Base-by-base conservation (phyloP, 164 flowering plant species). In the Santalum album region DNA sequence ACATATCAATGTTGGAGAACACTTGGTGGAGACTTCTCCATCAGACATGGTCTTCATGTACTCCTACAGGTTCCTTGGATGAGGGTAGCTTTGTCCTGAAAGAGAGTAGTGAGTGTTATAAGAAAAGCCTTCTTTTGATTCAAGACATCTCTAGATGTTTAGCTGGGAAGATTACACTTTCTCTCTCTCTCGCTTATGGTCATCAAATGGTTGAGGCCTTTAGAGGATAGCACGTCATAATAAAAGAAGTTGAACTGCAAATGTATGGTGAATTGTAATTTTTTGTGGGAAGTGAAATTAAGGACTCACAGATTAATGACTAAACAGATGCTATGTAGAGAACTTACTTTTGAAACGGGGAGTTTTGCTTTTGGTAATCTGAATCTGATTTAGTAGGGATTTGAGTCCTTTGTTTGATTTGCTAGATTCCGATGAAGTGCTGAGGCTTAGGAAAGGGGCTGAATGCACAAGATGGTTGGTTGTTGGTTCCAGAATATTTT, bases 391-490 rank as follows among this genome's bases (percentile, higher is more conserved):
- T 17, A 7, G 16, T 27, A 50, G 38, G 38, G 19, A 17, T 26
- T n/a, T 23, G 14, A 42, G 48, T n/a, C 17, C 42, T 38, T 17
- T 42, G 6, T 11, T 38, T 42, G 45, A 42, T 42, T 0, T n/a
- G 45, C 29, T 22, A 14, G 23, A 4, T 38, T 56, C 42, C 2
- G 18, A 27, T 35, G 65, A 46, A 39, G 57, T 46, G 35, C 25
- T 60, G 60, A 20, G 49, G 35, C 51, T 39, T 44, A 35, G 53
- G 49, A 54, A 38, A 39, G 52, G 38, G 11, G 35, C 53, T 57
- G 25, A 39, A 25, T 16, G 10, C 20, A n/a, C 45, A 58, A 54
- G 43, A n/a, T 53, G 22, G 54, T 23, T 45, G 24, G 16, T 61
- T 19, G 6, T 15, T 15, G 11, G 18, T 49, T 15, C 5, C 18